Evolutionary conservation across 78 protist genomes (phyloP).

Genomic region (Kipferlia bialata): DNA sequence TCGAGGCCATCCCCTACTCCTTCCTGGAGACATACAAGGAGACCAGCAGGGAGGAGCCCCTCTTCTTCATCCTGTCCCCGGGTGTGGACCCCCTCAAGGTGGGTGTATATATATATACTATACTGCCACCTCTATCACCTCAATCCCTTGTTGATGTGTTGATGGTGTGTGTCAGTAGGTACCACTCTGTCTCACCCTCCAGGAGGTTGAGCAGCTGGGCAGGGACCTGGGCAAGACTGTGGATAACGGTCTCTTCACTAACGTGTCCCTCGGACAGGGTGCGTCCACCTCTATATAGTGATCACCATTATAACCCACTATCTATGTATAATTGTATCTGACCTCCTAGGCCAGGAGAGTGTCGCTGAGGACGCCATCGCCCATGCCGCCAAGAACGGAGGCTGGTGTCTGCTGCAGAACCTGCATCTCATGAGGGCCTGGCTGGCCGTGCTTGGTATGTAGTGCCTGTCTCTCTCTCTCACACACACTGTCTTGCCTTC

Average conservation of each 20-base stretch:
- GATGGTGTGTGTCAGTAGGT: too few species aligned
- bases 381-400: constrained; percentile 29
- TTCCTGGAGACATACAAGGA: constrained; percentile 35
- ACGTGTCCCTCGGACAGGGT: constrained; percentile 72
- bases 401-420: constrained; percentile 68
- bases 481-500: too few species aligned
- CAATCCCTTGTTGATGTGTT: too few species aligned
- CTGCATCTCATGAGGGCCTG: constrained; percentile 59
- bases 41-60: constrained; percentile 33
- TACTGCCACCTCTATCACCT: too few species aligned
- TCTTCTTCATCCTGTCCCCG: constrained; percentile 72
- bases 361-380: constrained; percentile 37
- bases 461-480: too few species aligned
- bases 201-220: constrained; percentile 50
- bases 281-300: too few species aligned
- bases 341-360: constrained; percentile 72
- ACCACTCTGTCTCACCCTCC: too few species aligned
- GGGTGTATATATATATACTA: too few species aligned
- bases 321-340: too few species aligned
- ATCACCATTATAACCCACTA: too few species aligned
- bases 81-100: constrained; percentile 69
- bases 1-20: constrained; percentile 6
- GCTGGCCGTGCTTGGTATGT: constrained; percentile 40
- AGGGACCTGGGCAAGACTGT: constrained; percentile 15
- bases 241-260: constrained; percentile 26